Base-by-base conservation (phyloP, 1,284 basidiomycete species). In the Termitomyces sp. region DNA sequence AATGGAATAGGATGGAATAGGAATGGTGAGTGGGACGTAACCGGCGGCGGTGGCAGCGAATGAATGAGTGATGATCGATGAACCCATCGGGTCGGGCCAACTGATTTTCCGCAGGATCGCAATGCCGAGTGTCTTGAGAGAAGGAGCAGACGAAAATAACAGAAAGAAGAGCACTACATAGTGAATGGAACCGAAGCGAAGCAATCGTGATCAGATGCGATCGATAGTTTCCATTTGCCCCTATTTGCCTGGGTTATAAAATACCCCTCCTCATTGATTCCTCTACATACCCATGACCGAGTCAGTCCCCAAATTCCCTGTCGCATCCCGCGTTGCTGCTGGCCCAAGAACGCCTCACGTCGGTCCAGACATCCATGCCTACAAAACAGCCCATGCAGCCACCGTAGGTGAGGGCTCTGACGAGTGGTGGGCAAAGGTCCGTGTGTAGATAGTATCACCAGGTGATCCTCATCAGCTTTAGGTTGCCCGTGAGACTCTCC, bases 341-440 rank as follows among this genome's bases (percentile, higher is more conserved):
- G 83, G 83, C 17, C 64, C 64, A 44, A 86, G 84, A 68, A 79
- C 62, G 12, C 87, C 92, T 1, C 89, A 92, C 67, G 66, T 95
- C 41, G 88, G 87, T 2, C 91, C 92, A 30, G 76, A 88, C 67
- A 80, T 84, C 64, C 71, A 84, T 21, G 83, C 86, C 19, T 95
- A 95, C 75, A 77, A 75, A 58, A 67, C 70, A 5, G 79, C 81
- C 36, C 93, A 94, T 69, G 73, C 76, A 12, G 71, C 84, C 73
- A 90, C 90, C 12, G 69, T 93, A 43, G 90, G 90, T 45, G 76
- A 84, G 53, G 78, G 84, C 61, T 86, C 85, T 28, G 90, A 94
- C 64, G 76, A 80, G 62, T 98, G 92, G 88, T 98, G 94, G 94
- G 84, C 83, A 52, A 83, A 87, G 79, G 91, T 88, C 49, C 53